Conservation (phyloP, 2,329 filamentous ascomycete genomes). For the Monosporascus sp. region DNA sequence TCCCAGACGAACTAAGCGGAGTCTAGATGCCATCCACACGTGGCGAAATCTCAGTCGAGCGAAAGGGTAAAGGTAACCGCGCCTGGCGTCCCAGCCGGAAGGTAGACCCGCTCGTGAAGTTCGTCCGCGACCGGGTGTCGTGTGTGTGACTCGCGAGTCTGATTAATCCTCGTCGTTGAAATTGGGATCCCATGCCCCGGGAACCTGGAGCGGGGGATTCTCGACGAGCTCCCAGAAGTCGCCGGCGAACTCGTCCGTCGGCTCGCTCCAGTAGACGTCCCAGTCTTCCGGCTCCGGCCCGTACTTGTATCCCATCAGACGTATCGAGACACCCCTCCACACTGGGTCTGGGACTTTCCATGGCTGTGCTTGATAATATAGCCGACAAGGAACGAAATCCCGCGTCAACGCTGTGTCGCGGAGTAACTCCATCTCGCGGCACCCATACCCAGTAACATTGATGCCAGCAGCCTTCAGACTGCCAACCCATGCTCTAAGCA, state of each 20-base stretch:
- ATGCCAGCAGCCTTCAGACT: conserved; percentile 2
- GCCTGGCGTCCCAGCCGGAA: no score
- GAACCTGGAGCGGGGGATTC: conserved; percentile 7
- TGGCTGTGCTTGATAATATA: neutral
- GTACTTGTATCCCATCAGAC: conserved; percentile 6
- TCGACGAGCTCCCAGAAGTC: conserved; percentile 17
- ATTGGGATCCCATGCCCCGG: conserved; percentile 10
- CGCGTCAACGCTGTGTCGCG: neutral
- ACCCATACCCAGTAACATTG: conserved; percentile 4
- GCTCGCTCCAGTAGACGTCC: conserved; percentile 10
- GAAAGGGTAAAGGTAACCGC: no score
- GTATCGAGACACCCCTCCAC: neutral
- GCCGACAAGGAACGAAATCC: neutral
- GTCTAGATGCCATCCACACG: no score
- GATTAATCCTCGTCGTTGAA: neutral
- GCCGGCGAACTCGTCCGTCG: conserved; percentile 9
- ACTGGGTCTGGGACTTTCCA: neutral
- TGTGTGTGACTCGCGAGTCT: no score
- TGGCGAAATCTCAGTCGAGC: no score
- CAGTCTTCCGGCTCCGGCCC: conserved; percentile 12
- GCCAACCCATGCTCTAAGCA: conserved; percentile 2
- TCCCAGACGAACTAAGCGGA: no score
- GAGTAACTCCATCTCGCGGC: conserved; percentile 2
- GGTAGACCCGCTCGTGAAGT: no score
- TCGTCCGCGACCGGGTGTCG: no score